Percentiles rank a stretch among this genome's conserved stretches.
These are phyloP conservation scores for Penicillium sp. DNA, from an alignment of 2,329 filamentous ascomycete genomes.

Conservation along the genomic window DNA sequence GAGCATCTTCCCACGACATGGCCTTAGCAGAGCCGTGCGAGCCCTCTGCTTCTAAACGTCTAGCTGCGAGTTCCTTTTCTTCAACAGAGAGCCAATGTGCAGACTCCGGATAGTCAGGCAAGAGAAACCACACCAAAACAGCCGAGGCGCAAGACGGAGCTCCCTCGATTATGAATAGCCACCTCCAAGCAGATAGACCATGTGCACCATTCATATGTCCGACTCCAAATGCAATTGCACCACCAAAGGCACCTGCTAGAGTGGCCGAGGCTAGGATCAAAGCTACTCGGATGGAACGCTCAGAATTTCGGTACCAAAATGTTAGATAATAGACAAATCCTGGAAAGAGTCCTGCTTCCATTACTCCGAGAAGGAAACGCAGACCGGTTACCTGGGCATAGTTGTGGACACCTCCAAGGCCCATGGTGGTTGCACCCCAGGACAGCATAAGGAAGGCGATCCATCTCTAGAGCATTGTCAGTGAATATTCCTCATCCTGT, in stretches of 20 bases:
- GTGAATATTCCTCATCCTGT: not conserved
- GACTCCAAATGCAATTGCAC: constrained; percentile 58
- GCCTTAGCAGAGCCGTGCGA: constrained; percentile 38
- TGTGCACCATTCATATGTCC: constrained; percentile 39
- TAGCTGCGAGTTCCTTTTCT: constrained; percentile 49
- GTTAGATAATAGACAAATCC: constrained; percentile 54
- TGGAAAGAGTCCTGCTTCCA: constrained; percentile 57
- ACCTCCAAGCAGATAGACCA: constrained; percentile 47
- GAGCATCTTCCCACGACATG: constrained; percentile 55
- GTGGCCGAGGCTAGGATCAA: constrained; percentile 60
- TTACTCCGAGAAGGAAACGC: constrained; percentile 55
- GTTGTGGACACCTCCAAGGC: constrained; percentile 50
- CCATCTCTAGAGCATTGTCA: constrained; percentile 17
- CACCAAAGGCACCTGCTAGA: constrained; percentile 58
- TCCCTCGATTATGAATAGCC: constrained; percentile 54
- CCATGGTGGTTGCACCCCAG: constrained; percentile 55
- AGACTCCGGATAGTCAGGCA: constrained; percentile 56
- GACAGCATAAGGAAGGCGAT: constrained; percentile 56
- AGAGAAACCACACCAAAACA: constrained; percentile 49
- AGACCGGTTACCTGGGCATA: constrained; percentile 50
- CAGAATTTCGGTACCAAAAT: constrained; percentile 61
- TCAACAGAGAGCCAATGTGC: constrained; percentile 49
- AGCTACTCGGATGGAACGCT: constrained; percentile 63
- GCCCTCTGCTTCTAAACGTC: constrained; percentile 49
- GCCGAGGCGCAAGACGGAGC: constrained; percentile 43